phyloP scores from a whole-genome alignment of 129 eudicot species.

The Helianthus annuus region DNA sequence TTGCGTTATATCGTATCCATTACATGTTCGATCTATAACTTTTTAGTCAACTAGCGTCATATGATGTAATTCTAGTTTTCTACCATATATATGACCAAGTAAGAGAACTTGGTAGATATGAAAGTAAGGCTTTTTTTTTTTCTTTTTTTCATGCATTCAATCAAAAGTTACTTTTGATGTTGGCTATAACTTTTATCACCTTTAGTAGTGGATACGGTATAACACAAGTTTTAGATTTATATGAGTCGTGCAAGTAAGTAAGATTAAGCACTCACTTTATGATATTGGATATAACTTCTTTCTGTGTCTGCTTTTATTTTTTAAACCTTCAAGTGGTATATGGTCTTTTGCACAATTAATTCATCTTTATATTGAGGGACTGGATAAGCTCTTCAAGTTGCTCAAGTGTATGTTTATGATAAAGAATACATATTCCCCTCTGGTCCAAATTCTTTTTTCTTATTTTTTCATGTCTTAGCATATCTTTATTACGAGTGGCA shows the following conservation, averaged over 20 bases:
- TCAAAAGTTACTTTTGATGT: constrained; percentile 3
- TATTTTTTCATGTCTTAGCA: background rate
- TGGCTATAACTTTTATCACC: constrained; percentile 19
- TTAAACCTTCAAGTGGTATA: constrained; percentile 52
- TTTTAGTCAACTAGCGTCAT: too few species aligned
- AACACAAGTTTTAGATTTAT: constrained; percentile 79
- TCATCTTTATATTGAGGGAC: constrained; percentile 79
- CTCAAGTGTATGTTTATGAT: constrained; percentile 59
- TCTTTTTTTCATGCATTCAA: background rate
- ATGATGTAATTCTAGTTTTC: constrained; percentile 66
- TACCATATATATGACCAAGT: too few species aligned
- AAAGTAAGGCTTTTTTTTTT: constrained; percentile 48
- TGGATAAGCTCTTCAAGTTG: constrained; percentile 83
- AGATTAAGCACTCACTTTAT: background rate
- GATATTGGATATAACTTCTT: constrained; percentile 10
- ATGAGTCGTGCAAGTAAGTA: constrained; percentile 96
- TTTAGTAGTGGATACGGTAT: constrained; percentile 71
- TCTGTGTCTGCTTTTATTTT: background rate
- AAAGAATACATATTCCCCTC: background rate
- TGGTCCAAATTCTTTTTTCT: background rate
- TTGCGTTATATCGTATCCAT: too few species aligned
- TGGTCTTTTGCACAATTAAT: constrained; percentile 78
- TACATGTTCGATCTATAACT: too few species aligned
- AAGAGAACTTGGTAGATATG: too few species aligned
- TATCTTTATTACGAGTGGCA: background rate